Base-by-base conservation (phyloP, 2,329 filamentous ascomycete genomes). In the Alternaria novae-zelandiae region DNA sequence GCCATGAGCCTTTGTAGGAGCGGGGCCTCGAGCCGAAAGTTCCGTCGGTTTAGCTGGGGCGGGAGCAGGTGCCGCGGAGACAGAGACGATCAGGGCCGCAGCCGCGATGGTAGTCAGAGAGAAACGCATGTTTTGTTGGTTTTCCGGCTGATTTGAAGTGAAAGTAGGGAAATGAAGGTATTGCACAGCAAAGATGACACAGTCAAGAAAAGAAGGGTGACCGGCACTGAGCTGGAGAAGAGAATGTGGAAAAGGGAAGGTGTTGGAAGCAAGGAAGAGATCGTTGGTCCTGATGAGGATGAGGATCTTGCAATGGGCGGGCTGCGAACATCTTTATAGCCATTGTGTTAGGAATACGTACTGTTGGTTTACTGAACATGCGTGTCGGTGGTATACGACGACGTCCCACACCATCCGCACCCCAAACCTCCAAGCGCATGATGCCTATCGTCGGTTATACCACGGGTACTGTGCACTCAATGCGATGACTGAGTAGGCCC, bases 171-270 rank as follows among this genome's bases (percentile, higher is more conserved):
- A 54, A 50, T 25, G 2, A 47, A 56, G 25, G 28, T 57, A 61
- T 66, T 71, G 69, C 66, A 63, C 70, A 70, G 68, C 67, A 72
- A 71, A 70, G 60, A 65, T 20, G 66, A 67, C 44, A 51, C 55
- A 30, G 47, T 55, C 61, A 63, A 60, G 25, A 46, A 47, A 66
- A 65, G 36, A 44, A 54, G 36, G 36, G 53, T 54, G 53, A 44
- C 61, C 17, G 59, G 49, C 59, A 66, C 64, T 50, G 21, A 58
- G 44, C 13, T 55, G 46, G 44, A 55, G 62, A 36, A 61, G 57
- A 50, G 45, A 45, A 63, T n/a, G 32, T 56, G 57, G 43, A 59
- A 47, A 59, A 47, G 28, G 70, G 57, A 21, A 44, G 67, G 57
- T 43, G 59, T 63, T 68, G 36, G 53, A 43, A 44, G 23, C 53